Percentiles rank a stretch among this genome's conserved stretches.
Conservation (phyloP, 2,329 filamentous ascomycete species). For the Penicillium sp. region DNA sequence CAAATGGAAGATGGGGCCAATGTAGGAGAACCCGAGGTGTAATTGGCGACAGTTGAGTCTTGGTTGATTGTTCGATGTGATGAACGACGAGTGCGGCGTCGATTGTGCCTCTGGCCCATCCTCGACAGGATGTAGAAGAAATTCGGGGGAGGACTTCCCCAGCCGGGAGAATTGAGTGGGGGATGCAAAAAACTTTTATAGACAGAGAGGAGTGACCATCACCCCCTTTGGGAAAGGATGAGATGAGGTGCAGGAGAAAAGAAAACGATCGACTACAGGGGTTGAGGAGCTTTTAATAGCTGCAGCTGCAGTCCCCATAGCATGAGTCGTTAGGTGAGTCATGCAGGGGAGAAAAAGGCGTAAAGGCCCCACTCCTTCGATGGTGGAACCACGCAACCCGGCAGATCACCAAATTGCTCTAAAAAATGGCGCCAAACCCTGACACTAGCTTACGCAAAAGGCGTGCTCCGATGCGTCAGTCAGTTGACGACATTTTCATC, state of each 20-base stretch:
- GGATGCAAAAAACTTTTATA: conserved; percentile 16
- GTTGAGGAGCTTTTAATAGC: conserved; percentile 17
- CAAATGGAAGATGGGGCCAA: conserved; percentile 8
- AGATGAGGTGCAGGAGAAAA: conserved; percentile 32
- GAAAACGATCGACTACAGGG: conserved; percentile 12
- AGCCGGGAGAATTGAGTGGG: conserved; percentile 5
- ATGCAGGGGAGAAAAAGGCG: conserved; percentile 13
- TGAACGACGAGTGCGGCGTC: conserved; percentile 45
- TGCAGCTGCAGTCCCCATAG: background rate
- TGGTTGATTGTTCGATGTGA: conserved; percentile 31
- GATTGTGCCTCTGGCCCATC: conserved; percentile 51
- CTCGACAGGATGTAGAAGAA: conserved; percentile 13
- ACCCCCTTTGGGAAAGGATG: conserved; percentile 34
- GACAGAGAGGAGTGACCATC: conserved; percentile 38
- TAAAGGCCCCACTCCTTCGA: background rate
- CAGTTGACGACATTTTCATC: conserved; percentile 1
- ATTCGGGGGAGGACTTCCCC: conserved; percentile 1
- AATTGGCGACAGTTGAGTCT: conserved; percentile 3
- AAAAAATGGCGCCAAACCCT: conserved; percentile 17
- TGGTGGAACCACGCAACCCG: conserved; percentile 17
- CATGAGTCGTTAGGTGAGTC: conserved; percentile 18
- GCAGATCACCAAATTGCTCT: conserved; percentile 22
- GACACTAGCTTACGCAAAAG: conserved; percentile 8
- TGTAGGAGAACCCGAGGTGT: conserved; percentile 5
- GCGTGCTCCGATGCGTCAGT: conserved; percentile 15